A percentile compares a stretch with the other conserved stretches of the same genome.
These are phyloP conservation scores for Sorghum bicolor DNA, from an alignment of 176 grass and related monocot species.

Conservation along the genomic window DNA sequence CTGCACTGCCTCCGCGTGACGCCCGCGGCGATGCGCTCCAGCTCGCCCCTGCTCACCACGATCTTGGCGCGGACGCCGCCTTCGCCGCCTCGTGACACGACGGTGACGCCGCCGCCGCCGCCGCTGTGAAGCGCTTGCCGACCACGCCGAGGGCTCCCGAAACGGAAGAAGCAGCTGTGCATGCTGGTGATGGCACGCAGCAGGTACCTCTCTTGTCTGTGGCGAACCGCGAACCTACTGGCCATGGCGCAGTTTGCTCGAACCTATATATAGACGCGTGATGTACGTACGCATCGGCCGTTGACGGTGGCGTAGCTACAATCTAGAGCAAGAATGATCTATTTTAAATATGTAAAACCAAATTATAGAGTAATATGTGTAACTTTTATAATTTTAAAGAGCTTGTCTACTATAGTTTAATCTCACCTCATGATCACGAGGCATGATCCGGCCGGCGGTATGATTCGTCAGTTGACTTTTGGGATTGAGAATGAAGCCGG, in stretches of 20 bases:
- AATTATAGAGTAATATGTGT: too few relatives aligned
- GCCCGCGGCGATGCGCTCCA: slow-evolving; percentile 35
- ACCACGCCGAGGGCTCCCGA: not conserved
- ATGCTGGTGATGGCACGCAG: not conserved
- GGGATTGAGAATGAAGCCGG: not conserved
- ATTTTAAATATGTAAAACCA: too few relatives aligned
- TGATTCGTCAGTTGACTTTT: slow-evolving; percentile 20
- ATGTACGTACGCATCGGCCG: not conserved
- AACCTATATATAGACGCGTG: not conserved
- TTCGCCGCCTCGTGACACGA: slow-evolving; percentile 21
- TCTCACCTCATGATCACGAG: not conserved
- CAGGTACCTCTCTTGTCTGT: too few relatives aligned
- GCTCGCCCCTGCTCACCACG: slow-evolving; percentile 35
- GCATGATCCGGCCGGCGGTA: not conserved
- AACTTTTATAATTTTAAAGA: too few relatives aligned
- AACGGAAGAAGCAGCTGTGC: slow-evolving; percentile 27
- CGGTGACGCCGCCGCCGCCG: slow-evolving; percentile 12
- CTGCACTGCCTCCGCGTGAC: slow-evolving; percentile 19
- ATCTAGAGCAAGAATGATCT: too few relatives aligned
- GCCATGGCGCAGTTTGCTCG: not conserved
- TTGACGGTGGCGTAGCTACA: too few relatives aligned
- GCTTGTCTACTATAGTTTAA: too few relatives aligned
- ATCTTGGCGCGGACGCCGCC: slow-evolving; percentile 17
- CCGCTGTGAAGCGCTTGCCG: slow-evolving; percentile 2
- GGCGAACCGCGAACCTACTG: not conserved